Percentiles rank a stretch among this genome's conserved stretches.
phyloP scores from a whole-genome alignment of 768 basidiomycete genomes.

The Cystobasidium ongulense region DNA sequence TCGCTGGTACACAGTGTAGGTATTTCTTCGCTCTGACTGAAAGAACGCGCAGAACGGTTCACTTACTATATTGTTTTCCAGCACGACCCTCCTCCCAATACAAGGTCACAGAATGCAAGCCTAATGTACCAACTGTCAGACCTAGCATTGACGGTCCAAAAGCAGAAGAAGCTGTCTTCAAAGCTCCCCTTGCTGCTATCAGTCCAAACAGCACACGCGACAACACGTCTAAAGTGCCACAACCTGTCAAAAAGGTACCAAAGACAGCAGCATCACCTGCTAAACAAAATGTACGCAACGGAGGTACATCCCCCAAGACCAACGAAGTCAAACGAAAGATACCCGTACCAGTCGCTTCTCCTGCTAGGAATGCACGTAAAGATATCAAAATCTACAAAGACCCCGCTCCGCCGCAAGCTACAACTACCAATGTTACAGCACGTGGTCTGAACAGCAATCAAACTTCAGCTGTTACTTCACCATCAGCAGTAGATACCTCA shows the following conservation, averaged over 20 bases:
- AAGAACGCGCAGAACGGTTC: too few relatives aligned
- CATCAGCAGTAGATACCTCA: not conserved
- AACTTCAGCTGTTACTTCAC: not conserved
- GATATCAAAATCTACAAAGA: constrained; percentile 7
- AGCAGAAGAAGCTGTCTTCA: not conserved
- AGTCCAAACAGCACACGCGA: not conserved
- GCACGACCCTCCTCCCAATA: not conserved
- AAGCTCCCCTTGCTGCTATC: not conserved
- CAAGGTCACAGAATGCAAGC: not conserved
- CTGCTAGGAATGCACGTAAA: not conserved
- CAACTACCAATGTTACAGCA: not conserved
- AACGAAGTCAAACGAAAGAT: not conserved
- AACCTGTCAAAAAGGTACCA: not conserved
- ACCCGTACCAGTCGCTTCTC: not conserved
- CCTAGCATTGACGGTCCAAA: not conserved
- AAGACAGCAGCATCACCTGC: not conserved
- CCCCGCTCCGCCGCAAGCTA: not conserved
- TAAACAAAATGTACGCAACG: not conserved
- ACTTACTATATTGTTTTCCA: not conserved
- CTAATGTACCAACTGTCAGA: not conserved
- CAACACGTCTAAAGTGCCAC: not conserved
- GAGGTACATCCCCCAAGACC: not conserved
- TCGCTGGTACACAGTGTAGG: not conserved
- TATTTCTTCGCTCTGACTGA: too few relatives aligned
- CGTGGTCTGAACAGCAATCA: not conserved